Percentiles rank a stretch among this genome's conserved stretches.
These are phyloP conservation scores for Exophiala phaeomuriformis DNA, from an alignment of 2,329 filamentous ascomycete genomes.

Conservation along the genomic window DNA sequence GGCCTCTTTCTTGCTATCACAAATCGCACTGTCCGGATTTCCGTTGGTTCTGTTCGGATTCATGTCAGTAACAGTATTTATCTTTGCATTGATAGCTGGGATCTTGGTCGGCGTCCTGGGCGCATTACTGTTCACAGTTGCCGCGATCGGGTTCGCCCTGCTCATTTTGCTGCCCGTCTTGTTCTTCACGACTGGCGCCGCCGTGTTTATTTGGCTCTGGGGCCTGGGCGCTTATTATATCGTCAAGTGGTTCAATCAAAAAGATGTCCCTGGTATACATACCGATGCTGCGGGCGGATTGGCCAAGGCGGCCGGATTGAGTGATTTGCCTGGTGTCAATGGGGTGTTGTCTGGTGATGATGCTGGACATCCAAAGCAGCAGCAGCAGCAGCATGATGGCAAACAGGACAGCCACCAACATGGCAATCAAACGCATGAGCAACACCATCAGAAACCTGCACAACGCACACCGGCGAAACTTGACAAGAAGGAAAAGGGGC, in stretches of 20 bases:
- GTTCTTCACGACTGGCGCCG: conserved; percentile 57
- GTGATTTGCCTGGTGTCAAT: conserved; percentile 9
- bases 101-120: conserved; percentile 47
- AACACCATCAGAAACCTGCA: neutral
- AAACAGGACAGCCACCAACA: neutral
- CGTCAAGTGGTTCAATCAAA: conserved; percentile 24
- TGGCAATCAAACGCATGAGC: neutral
- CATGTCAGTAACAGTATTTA: conserved; percentile 56
- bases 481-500: neutral
- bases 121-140: conserved; percentile 55
- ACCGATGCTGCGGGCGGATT: conserved; percentile 6
- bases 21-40: conserved; percentile 57
- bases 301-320: conserved; percentile 7
- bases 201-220: conserved; percentile 61
- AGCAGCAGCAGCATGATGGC: neutral
- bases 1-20: conserved; percentile 60
- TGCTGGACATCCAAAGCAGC: neutral
- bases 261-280: conserved; percentile 16
- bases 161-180: conserved; percentile 62
- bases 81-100: conserved; percentile 56
- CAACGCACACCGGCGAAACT: neutral
- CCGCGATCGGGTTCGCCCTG: conserved; percentile 60
- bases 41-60: conserved; percentile 62
- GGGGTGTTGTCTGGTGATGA: conserved; percentile 2
- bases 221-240: conserved; percentile 50